Conservation (phyloP, 345 rosid genomes). For the Eucalyptus curtisii region DNA sequence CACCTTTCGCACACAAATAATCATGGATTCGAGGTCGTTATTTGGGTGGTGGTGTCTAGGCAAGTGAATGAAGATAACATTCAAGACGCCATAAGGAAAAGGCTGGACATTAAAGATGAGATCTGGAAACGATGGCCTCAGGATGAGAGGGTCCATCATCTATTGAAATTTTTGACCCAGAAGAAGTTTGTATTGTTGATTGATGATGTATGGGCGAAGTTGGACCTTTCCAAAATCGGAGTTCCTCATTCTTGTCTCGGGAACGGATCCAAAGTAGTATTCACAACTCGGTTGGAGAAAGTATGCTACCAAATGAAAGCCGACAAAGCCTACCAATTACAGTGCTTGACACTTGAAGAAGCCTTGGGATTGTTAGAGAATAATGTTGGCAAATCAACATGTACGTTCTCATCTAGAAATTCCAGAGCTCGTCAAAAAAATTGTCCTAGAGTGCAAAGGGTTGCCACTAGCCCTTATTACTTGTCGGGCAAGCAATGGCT, state of each 20-base stretch:
- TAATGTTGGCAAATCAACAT: accelerated
- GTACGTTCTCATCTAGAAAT: no score
- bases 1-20: accelerated
- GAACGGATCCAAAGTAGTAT: no score
- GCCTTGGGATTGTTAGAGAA: no score
- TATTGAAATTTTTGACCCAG: accelerated
- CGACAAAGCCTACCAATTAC: accelerated
- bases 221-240: no score
- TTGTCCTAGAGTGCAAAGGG: background rate
- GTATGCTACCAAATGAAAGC: accelerated
- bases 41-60: no score
- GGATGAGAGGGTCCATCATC: no score
- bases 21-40: no score
- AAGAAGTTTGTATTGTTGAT: no score
- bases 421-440: background rate
- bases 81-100: accelerated
- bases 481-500: background rate
- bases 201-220: no score
- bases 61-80: no score
- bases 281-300: accelerated
- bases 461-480: slow-evolving; percentile 11
- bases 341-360: accelerated
- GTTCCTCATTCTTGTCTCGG: no score
- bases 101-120: accelerated
- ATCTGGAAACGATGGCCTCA: accelerated